Percentiles rank a stretch among this genome's conserved stretches.
phyloP scores from a whole-genome alignment of 1,284 basidiomycete genomes.

The Puccinia horiana region DNA sequence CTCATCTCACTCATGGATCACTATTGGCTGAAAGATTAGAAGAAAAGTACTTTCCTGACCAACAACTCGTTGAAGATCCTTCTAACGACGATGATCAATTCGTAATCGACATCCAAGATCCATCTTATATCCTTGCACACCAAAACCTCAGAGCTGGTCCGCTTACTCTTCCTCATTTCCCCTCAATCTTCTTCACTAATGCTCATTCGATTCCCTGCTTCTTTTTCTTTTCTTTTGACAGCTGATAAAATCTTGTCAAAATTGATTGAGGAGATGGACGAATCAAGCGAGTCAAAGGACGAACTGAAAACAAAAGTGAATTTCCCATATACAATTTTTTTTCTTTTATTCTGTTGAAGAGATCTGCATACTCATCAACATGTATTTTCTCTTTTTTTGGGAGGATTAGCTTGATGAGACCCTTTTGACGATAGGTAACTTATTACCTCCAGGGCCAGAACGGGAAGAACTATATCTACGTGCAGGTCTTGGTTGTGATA shows the following conservation, averaged over 20 bases:
- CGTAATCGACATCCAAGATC: conserved; percentile 21
- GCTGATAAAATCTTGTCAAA: conserved; percentile 19
- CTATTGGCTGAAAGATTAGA: conserved; percentile 16
- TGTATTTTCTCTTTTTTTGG: background rate
- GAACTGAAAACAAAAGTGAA: conserved; percentile 23
- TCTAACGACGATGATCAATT: conserved; percentile 5
- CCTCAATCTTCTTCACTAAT: background rate
- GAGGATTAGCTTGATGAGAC: conserved; percentile 16
- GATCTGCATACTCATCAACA: background rate
- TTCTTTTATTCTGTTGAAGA: background rate
- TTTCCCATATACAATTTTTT: background rate
- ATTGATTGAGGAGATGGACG: background rate
- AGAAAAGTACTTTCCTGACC: conserved; percentile 19
- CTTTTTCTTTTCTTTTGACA: background rate
- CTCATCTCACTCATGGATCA: conserved; percentile 19
- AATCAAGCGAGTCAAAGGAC: background rate
- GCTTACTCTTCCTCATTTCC: background rate
- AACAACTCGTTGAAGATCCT: background rate
- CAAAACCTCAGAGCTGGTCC: conserved; percentile 13
- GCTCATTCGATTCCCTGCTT: background rate
- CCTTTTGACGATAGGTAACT: conserved; percentile 23
- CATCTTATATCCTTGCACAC: conserved; percentile 2
- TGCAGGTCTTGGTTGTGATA: conserved; percentile 5
- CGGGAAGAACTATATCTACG: conserved; percentile 24
- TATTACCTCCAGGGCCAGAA: conserved; percentile 14